Percentiles rank a stretch among this genome's conserved stretches.
These are phyloP conservation scores for Fusarium sp. DNA, from an alignment of 2,329 filamentous ascomycete species.

Conservation along the genomic window DNA sequence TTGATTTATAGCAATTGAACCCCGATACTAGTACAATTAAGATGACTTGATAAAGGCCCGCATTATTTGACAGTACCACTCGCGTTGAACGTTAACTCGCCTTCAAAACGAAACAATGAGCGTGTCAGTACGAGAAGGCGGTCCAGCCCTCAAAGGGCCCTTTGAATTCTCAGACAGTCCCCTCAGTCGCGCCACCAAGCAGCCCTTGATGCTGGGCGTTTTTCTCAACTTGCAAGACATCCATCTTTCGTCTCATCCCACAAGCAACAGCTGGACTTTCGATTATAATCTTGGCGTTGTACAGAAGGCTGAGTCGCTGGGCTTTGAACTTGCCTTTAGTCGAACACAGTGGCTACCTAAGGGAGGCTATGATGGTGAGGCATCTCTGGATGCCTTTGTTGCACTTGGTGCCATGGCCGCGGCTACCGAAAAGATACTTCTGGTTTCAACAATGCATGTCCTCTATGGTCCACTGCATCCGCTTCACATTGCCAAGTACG, in stretches of 20 bases:
- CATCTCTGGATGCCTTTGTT: not conserved
- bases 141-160: no score
- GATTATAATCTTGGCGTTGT: not conserved
- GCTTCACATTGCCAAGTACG: not conserved
- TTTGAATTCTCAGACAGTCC: no score
- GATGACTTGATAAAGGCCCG: no score
- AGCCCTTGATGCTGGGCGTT: not conserved
- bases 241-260: not conserved
- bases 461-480: not conserved
- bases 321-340: not conserved
- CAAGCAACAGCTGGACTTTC: slow-evolving; percentile 8
- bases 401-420: not conserved
- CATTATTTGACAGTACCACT: no score
- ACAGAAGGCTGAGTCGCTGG: not conserved
- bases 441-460: not conserved
- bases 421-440: not conserved
- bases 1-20: no score
- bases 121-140: no score
- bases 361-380: not conserved
- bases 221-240: not conserved
- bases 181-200: no score
- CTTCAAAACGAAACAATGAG: no score
- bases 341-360: not conserved
- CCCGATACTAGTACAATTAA: no score
- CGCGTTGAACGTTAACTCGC: no score